Conservation (phyloP, 805 yeast species). For the Kazachstania bromeliacearum region DNA sequence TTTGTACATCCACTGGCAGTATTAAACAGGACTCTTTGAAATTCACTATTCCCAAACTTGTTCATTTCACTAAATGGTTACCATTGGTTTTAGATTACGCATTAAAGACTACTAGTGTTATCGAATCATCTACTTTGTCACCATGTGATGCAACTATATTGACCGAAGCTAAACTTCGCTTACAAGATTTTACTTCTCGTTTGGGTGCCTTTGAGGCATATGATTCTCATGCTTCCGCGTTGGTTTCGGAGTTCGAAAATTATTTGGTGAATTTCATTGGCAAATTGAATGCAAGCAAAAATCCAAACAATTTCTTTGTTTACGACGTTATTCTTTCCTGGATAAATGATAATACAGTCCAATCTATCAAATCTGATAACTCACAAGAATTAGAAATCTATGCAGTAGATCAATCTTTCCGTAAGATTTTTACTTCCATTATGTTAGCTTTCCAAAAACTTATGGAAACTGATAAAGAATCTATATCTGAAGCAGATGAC, state of each 20-base stretch:
- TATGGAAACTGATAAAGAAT: slow-evolving; percentile 29
- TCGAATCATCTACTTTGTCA: slow-evolving; percentile 1
- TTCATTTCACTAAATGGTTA: slow-evolving; percentile 23
- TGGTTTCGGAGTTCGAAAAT: slow-evolving; percentile 21
- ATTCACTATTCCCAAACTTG: slow-evolving; percentile 7
- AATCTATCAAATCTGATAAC: slow-evolving; percentile 1
- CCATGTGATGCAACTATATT: slow-evolving; percentile 14
- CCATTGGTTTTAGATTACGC: slow-evolving; percentile 31
- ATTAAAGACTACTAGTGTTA: slow-evolving; percentile 12
- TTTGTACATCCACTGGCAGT: slow-evolving; percentile 14
- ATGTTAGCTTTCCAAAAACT: slow-evolving; percentile 60
- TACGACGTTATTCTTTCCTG: slow-evolving; percentile 41
- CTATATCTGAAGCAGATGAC: slow-evolving; percentile 43
- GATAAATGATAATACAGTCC: slow-evolving; percentile 25
- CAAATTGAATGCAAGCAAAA: slow-evolving; percentile 32
- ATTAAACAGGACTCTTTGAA: slow-evolving; percentile 11
- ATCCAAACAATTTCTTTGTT: slow-evolving; percentile 35
- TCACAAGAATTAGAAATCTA: slow-evolving; percentile 17
- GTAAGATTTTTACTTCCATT: slow-evolving; percentile 47
- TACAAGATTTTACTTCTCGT: slow-evolving; percentile 9
- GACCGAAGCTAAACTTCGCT: slow-evolving; percentile 7
- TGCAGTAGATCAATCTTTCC: slow-evolving; percentile 38
- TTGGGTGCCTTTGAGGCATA: slow-evolving; percentile 11
- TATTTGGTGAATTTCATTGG: slow-evolving; percentile 20
- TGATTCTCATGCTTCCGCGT: slow-evolving; percentile 8